Evolutionary conservation across 306 rosid genomes (phyloP), one percentile per base, ranked within the genome.

Genomic region (Datisca glomerata): DNA sequence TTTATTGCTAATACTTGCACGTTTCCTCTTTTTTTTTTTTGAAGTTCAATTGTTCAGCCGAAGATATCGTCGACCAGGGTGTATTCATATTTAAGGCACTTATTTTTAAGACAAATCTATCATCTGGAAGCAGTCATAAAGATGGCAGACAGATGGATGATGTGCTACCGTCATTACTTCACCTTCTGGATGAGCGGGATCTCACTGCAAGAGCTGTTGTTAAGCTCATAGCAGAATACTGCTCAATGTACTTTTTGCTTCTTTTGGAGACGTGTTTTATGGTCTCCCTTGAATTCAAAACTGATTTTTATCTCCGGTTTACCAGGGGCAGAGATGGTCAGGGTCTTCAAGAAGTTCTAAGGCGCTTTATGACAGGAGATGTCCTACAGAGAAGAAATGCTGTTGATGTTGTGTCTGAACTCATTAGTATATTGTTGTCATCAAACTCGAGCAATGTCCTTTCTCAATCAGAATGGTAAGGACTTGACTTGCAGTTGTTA

Each of bases 181-280:
- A 63, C 52, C 74, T 87, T 69, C 76, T 87, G 6, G 85, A 83
- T 41, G 97, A 87, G 75, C 80, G 49, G 54, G 97, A 83, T 63
- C 78, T 79, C 41, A 58, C 79, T 2, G 68, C 93, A 41, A 74
- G 80, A 64, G 94, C 97, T 62, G 94, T 76, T 55, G 78, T 72
- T 41, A 53, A 62, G 79, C 85, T 87, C 53, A 62, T 83, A 43
- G 93, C 86, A 20, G 94, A 83, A 60, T 87, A 70, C 60, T 87
- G 85, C 73, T 62, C 72, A 62, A 70, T 69, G 97, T 87, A 76
- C 9, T 50, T 18, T 53, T 46, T 65, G 62, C 57, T 49, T 40
- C 55, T 47, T 18, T 34, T 15, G 44, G 59, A 22, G 31, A 45
- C 44, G 25, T 41, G 36, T 24, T 56, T 36, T 43, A 2, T 43